phyloP scores from a whole-genome alignment of 768 basidiomycete species.

The Cubamyces sp. region DNA sequence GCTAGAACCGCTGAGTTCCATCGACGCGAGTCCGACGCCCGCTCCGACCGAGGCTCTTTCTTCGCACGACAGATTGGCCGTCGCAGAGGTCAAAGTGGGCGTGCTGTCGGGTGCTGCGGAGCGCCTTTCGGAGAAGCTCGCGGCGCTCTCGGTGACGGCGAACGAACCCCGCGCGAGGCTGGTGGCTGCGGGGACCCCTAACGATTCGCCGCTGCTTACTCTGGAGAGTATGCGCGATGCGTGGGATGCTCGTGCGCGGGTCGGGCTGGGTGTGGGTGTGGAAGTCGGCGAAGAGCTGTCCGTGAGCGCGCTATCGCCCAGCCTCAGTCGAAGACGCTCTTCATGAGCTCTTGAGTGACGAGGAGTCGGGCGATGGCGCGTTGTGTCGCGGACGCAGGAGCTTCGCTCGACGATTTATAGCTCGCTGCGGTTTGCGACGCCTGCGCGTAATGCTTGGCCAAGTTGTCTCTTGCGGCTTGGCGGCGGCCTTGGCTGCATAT shows the following conservation, averaged over 20 bases:
- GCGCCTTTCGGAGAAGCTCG: not conserved
- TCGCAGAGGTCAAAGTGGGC: not conserved
- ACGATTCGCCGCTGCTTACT: slow-evolving; percentile 18
- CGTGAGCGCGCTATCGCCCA: slow-evolving; percentile 2
- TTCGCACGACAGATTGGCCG: not conserved
- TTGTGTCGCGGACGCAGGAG: not conserved
- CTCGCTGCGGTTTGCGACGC: not conserved
- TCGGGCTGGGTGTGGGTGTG: slow-evolving; percentile 2
- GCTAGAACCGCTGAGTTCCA: slow-evolving; percentile 24
- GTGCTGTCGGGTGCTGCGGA: not conserved
- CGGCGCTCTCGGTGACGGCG: not conserved
- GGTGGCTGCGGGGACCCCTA: not conserved
- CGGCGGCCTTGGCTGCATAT: not conserved
- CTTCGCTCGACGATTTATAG: not conserved
- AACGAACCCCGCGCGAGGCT: not conserved
- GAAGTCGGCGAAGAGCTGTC: not conserved
- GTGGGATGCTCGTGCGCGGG: slow-evolving; percentile 19
- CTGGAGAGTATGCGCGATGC: slow-evolving; percentile 17
- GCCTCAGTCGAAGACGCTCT: slow-evolving; percentile 15
- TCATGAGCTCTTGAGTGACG: not conserved
- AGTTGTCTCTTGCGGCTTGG: not conserved
- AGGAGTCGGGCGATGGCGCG: not conserved
- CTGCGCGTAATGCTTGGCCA: slow-evolving; percentile 7
- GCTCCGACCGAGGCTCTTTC: not conserved
- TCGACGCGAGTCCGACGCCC: not conserved